phyloP scores from a whole-genome alignment of 2,329 filamentous ascomycete species.

The Emergomyces orientalis region DNA sequence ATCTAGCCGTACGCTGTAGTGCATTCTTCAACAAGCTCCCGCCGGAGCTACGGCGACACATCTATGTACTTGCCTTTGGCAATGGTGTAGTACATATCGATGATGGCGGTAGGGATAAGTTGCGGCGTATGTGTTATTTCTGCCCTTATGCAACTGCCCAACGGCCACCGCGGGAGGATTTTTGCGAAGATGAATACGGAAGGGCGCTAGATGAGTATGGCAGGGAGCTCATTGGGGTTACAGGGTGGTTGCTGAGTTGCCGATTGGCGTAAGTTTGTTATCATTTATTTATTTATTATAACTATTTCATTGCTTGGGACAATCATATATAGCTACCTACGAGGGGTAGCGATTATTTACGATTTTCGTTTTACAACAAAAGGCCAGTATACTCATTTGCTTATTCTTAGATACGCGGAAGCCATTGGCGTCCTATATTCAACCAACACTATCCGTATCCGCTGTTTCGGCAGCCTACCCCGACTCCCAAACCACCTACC shows the following conservation, averaged over 20 bases:
- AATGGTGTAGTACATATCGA: background rate
- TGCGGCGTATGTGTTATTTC: background rate
- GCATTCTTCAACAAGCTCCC: background rate
- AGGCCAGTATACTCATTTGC: background rate
- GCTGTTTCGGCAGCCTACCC: background rate
- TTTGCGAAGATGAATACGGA: background rate
- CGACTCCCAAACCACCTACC: background rate
- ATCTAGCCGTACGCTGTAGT: background rate
- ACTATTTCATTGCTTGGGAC: too few species aligned
- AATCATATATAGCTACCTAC: background rate
- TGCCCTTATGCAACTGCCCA: background rate
- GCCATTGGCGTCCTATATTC: background rate
- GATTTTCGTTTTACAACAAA: background rate
- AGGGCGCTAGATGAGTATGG: background rate
- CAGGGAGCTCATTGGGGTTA: background rate
- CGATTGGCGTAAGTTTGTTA: background rate
- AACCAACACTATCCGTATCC: background rate
- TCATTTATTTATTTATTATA: background rate
- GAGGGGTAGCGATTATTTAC: background rate
- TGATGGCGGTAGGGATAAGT: background rate
- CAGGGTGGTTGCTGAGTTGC: conserved; percentile 1
- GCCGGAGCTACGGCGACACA: background rate
- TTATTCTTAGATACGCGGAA: background rate
- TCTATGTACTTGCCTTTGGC: background rate
- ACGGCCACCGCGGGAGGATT: background rate